These are phyloP conservation scores for Geotrichum phurueaensis DNA, from an alignment of 1,139 yeast genomes.

Conservation along the genomic window DNA sequence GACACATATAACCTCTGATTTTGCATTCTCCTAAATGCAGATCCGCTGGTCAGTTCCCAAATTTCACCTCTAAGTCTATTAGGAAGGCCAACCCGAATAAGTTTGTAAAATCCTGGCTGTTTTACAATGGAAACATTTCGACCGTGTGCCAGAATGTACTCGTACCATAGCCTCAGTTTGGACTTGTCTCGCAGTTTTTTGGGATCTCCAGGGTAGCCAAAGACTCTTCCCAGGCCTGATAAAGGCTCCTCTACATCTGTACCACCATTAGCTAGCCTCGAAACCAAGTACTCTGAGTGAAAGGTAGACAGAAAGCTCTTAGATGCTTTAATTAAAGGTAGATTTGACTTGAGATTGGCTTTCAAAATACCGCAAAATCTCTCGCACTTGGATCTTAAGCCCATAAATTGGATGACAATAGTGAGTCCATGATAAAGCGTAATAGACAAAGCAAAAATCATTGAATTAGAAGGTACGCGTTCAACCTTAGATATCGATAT, in stretches of 20 bases:
- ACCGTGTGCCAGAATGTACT: conserved; percentile 76
- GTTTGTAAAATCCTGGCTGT: conserved; percentile 72
- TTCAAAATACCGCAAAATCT: conserved; percentile 67
- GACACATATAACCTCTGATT: conserved; percentile 54
- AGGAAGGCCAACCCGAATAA: conserved; percentile 86
- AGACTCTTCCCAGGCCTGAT: conserved; percentile 79
- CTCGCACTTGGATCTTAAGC: conserved; percentile 74
- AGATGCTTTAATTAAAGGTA: conserved; percentile 50
- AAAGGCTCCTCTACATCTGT: conserved; percentile 44
- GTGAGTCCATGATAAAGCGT: conserved; percentile 62
- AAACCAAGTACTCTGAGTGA: conserved; percentile 77
- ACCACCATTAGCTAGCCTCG: conserved; percentile 25
- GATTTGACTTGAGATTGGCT: conserved; percentile 55
- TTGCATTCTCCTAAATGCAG: conserved; percentile 66
- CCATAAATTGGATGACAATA: conserved; percentile 66
- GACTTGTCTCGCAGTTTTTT: conserved; percentile 71
- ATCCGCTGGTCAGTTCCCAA: conserved; percentile 91
- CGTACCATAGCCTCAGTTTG: conserved; percentile 91
- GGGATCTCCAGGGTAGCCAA: conserved; percentile 87
- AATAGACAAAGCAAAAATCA: conserved; percentile 73
- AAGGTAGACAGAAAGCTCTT: conserved; percentile 65
- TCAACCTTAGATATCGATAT: conserved; percentile 81
- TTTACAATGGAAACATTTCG: conserved; percentile 70
- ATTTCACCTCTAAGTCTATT: conserved; percentile 89
- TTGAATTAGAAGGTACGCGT: conserved; percentile 67